phyloP scores from a whole-genome alignment of 2,329 filamentous ascomycete genomes.

The Magnaporthales sp. region DNA sequence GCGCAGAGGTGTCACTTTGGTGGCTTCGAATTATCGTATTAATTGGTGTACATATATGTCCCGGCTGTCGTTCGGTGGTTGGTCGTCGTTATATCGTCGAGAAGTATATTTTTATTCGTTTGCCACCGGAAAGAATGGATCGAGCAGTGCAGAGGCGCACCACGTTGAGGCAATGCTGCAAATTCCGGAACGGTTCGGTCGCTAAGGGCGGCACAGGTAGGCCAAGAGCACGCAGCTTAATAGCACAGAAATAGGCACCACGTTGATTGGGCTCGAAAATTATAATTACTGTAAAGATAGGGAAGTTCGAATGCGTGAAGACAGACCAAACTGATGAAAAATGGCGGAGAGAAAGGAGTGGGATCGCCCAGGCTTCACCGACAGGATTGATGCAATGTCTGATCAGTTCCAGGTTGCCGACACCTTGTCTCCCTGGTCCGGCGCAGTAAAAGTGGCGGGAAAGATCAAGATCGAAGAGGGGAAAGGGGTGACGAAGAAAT shows the following conservation, averaged over 20 bases:
- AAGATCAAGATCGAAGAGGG: neutral
- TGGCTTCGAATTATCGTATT: neutral
- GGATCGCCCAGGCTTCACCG: neutral
- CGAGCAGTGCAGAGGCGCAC: neutral
- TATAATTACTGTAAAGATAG: neutral
- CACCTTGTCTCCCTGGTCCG: neutral
- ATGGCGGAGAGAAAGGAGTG: neutral
- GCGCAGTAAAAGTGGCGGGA: neutral
- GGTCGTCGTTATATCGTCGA: neutral
- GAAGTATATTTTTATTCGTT: neutral
- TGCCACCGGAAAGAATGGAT: neutral
- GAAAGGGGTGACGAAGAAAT: neutral
- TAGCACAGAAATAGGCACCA: neutral
- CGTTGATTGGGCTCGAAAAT: neutral
- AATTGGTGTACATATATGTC: neutral
- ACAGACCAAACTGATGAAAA: neutral
- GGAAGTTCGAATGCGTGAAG: neutral
- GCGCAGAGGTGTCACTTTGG: neutral
- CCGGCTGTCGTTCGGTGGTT: neutral
- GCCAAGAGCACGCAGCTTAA: neutral
- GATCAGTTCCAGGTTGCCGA: neutral
- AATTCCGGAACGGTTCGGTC: neutral
- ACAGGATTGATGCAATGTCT: neutral
- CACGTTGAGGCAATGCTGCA: neutral
- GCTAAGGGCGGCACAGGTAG: neutral